Evolutionary conservation across 164 flowering plant species (phyloP).

Genomic region (Magnolia changhungtana): DNA sequence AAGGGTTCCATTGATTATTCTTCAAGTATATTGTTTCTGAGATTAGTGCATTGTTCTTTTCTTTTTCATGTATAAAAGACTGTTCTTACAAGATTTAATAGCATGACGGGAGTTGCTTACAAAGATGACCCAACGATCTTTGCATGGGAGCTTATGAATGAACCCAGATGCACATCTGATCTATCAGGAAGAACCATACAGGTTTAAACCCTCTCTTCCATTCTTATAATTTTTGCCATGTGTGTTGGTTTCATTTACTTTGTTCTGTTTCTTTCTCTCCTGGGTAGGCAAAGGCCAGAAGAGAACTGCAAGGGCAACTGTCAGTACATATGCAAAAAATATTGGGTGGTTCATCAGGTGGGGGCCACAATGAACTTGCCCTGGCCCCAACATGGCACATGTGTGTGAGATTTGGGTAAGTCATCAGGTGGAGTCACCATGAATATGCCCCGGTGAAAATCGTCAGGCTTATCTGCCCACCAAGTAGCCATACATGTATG

Average conservation of each 20-base stretch:
- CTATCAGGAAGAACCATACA: constrained; percentile 53
- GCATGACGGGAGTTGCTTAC: constrained; percentile 57
- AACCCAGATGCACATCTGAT: constrained; percentile 68
- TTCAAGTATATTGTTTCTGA: not conserved
- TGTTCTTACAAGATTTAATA: constrained; percentile 63
- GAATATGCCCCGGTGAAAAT: no score
- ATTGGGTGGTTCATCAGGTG: no score
- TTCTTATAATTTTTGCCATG: not conserved
- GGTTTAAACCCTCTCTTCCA: constrained; percentile 24
- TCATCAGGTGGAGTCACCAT: no score
- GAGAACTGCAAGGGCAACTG: not conserved
- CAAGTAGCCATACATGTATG: not conserved
- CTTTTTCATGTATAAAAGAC: constrained; percentile 28
- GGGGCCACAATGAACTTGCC: no score
- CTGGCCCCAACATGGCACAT: no score
- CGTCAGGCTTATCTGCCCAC: no score
- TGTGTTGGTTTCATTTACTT: not conserved
- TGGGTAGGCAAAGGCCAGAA: not conserved
- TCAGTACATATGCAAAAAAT: not conserved
- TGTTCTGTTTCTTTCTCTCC: not conserved
- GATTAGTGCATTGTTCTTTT: not conserved
- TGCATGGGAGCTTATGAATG: constrained; percentile 96
- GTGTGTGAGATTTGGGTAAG: no score
- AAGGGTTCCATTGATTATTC: not conserved
- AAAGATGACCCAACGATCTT: constrained; percentile 82